These are phyloP conservation scores for Penicillium crustosum DNA, from an alignment of 2,329 filamentous ascomycete genomes.

Conservation along the genomic window DNA sequence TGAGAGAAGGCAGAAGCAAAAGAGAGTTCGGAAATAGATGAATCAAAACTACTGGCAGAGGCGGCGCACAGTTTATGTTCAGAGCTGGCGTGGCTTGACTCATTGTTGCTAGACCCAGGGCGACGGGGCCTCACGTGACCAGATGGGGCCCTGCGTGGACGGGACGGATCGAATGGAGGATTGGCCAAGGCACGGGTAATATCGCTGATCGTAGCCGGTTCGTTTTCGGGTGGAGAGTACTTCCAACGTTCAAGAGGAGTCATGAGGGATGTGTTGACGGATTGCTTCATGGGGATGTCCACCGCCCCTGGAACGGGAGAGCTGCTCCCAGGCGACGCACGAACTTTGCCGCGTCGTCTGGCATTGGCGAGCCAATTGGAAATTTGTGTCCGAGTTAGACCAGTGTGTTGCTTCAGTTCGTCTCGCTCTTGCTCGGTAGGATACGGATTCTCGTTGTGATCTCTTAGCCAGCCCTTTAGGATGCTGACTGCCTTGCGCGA, in stretches of 20 bases:
- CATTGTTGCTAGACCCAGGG: conserved; percentile 48
- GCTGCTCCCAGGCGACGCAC: conserved; percentile 60
- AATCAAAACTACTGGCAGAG: conserved; percentile 55
- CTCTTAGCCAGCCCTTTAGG: conserved; percentile 79
- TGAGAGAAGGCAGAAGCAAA: conserved; percentile 58
- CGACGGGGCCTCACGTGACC: conserved; percentile 40
- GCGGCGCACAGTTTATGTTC: conserved; percentile 52
- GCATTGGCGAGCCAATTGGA: conserved; percentile 92
- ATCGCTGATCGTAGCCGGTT: conserved; percentile 63
- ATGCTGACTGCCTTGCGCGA: conserved; percentile 76
- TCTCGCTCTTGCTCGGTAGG: conserved; percentile 86
- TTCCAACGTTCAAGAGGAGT: conserved; percentile 69
- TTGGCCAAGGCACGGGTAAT: conserved; percentile 61
- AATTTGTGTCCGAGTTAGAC: conserved; percentile 79
- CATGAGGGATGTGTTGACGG: conserved; percentile 53
- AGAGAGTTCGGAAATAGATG: conserved; percentile 57
- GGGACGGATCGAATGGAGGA: conserved; percentile 38
- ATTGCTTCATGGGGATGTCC: conserved; percentile 66
- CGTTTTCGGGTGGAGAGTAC: conserved; percentile 67
- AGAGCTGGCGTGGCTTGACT: conserved; percentile 53
- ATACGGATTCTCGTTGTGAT: conserved; percentile 79
- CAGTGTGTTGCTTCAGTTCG: conserved; percentile 72
- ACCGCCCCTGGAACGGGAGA: conserved; percentile 72
- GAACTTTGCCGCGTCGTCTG: conserved; percentile 75
- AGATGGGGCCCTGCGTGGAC: conserved; percentile 30